phyloP scores from a whole-genome alignment of 2,329 filamentous ascomycete species.

The Diatrype stigma region DNA sequence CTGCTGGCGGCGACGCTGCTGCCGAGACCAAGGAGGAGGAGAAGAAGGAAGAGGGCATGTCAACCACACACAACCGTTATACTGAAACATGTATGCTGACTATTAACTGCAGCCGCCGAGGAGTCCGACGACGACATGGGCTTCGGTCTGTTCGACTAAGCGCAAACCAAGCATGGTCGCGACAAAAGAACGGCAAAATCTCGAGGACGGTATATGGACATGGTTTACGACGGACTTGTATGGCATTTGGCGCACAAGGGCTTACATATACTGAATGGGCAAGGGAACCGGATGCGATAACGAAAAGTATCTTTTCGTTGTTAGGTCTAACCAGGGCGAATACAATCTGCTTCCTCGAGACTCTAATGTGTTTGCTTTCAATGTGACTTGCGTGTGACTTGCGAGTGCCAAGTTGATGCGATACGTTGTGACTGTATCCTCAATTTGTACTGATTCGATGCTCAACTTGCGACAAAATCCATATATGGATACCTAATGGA shows the following conservation, averaged over 20 bases:
- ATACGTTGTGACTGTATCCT: too few species aligned
- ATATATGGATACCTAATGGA: too few species aligned
- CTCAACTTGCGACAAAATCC: too few species aligned
- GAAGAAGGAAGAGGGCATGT: constrained; percentile 71
- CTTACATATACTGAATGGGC: constrained; percentile 21
- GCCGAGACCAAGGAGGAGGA: constrained; percentile 68
- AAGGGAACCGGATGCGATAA: constrained; percentile 9
- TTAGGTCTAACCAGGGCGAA: constrained; percentile 20
- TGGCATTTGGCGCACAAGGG: constrained; percentile 24
- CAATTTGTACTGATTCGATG: too few species aligned
- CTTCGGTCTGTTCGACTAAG: constrained; percentile 74
- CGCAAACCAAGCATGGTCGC: constrained; percentile 22
- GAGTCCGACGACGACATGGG: constrained; percentile 74
- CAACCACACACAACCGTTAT: constrained; percentile 28
- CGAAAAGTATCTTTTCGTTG: constrained; percentile 5
- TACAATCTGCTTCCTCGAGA: constrained; percentile 21
- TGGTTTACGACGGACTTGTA: constrained; percentile 23
- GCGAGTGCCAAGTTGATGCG: too few species aligned
- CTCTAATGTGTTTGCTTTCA: background rate
- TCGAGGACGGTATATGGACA: constrained; percentile 23
- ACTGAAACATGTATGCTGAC: background rate
- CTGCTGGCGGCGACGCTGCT: constrained; percentile 57
- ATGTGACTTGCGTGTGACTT: background rate
- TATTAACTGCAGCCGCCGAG: too few species aligned
- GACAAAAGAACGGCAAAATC: constrained; percentile 20